Evolutionary conservation across 768 basidiomycete species (phyloP).

Genomic region (Boletus insuetus): DNA sequence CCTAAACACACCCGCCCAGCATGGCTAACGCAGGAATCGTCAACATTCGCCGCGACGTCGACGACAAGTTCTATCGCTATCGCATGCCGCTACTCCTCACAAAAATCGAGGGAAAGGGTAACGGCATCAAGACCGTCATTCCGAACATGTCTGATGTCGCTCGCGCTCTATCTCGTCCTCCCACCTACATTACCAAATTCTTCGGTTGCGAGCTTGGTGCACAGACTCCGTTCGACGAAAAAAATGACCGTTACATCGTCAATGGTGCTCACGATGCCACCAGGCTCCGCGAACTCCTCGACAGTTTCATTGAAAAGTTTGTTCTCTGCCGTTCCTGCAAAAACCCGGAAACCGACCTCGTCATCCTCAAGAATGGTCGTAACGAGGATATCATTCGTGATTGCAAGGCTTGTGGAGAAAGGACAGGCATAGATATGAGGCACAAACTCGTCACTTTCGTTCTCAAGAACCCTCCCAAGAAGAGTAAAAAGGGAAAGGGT

Average conservation of each 20-base stretch:
- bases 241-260: conserved; percentile 97
- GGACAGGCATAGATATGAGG: conserved; percentile 90
- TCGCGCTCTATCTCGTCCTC: conserved; percentile 90
- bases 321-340: conserved; percentile 97
- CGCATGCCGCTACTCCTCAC: conserved; percentile 94
- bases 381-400: conserved; percentile 88
- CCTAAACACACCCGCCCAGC: conserved; percentile 60
- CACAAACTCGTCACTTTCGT: conserved; percentile 97
- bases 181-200: conserved; percentile 97
- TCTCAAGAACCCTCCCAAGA: conserved; percentile 94
- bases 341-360: conserved; percentile 96
- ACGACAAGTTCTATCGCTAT: conserved; percentile 96
- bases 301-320: conserved; percentile 97
- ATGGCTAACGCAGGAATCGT: conserved; percentile 83
- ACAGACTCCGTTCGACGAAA: conserved; percentile 94
- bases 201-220: conserved; percentile 99
- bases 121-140: conserved; percentile 98
- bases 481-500: conserved; percentile 49
- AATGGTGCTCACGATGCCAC: conserved; percentile 93
- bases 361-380: conserved; percentile 80
- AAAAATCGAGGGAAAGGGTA: conserved; percentile 98
- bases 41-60: conserved; percentile 94
- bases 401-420: conserved; percentile 97
- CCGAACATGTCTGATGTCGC: conserved; percentile 99
- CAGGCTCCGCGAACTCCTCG: conserved; percentile 92